Percentiles rank a stretch among this genome's conserved stretches.
phyloP scores from a whole-genome alignment of 208 protist genomes.

The Leishmania arabica region DNA sequence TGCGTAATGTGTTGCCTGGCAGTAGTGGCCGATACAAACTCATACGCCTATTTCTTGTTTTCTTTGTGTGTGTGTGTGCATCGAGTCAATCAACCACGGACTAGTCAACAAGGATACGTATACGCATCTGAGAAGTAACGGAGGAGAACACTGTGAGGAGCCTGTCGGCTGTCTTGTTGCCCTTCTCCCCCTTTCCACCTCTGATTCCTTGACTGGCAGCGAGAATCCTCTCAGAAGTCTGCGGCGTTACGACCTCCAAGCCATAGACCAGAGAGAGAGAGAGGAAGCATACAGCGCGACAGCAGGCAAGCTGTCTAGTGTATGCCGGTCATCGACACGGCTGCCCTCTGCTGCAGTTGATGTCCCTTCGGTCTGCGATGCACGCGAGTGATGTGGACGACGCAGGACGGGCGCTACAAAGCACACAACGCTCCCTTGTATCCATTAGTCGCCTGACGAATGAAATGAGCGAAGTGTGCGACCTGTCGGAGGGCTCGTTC shows the following conservation, averaged over 20 bases:
- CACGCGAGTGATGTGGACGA: conserved; percentile 15
- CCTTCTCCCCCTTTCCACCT: background rate
- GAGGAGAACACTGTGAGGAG: background rate
- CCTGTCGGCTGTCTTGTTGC: background rate
- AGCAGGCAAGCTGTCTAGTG: background rate
- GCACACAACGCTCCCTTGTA: conserved; percentile 39
- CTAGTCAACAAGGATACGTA: background rate
- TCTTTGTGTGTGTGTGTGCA: background rate
- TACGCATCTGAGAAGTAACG: background rate
- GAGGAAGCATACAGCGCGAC: background rate
- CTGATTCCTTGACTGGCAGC: background rate
- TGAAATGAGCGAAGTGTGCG: conserved; percentile 75
- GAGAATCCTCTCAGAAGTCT: background rate
- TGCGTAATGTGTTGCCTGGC: background rate
- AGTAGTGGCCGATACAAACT: background rate
- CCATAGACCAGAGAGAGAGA: background rate
- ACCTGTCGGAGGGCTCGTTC: conserved; percentile 71
- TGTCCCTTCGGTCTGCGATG: background rate
- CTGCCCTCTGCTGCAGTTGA: background rate
- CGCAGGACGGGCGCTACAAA: conserved; percentile 9
- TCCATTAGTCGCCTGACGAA: conserved; percentile 69
- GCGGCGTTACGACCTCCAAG: background rate
- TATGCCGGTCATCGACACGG: background rate
- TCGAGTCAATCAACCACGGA: background rate
- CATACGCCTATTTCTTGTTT: background rate